A percentile compares a stretch with the other conserved stretches of the same genome.
These are phyloP conservation scores for Ajuga chamaepitys DNA, from an alignment of 257 asterid species.

Conservation along the genomic window DNA sequence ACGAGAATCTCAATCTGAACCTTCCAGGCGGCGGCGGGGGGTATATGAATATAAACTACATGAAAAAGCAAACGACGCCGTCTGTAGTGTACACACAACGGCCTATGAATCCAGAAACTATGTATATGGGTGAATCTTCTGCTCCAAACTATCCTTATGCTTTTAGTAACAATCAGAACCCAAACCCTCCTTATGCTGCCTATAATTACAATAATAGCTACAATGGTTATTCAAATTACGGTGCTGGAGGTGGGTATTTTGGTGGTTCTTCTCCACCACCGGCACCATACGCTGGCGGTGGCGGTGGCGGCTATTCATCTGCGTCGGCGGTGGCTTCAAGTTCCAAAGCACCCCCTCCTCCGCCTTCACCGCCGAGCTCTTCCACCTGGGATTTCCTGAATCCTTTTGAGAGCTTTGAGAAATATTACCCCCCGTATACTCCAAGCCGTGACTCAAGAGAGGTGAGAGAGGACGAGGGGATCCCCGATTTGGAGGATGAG, in stretches of 20 bases:
- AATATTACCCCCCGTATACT: slow-evolving; percentile 49
- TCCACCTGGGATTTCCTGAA: slow-evolving; percentile 90
- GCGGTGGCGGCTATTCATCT: slow-evolving; percentile 28
- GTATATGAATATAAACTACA: slow-evolving; percentile 55
- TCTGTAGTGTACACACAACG: slow-evolving; percentile 64
- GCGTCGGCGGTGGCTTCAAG: slow-evolving; percentile 34
- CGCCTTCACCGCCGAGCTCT: slow-evolving; percentile 78
- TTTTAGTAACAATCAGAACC: slow-evolving; percentile 17
- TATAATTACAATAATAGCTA: slow-evolving; percentile 13
- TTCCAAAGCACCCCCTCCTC: slow-evolving; percentile 67
- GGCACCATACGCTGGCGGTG: slow-evolving; percentile 28
- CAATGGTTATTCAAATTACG: slow-evolving; percentile 27
- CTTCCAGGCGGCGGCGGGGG: slow-evolving; percentile 35
- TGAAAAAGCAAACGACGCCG: slow-evolving; percentile 67
- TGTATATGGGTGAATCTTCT: slow-evolving; percentile 66
- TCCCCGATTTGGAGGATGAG: slow-evolving; percentile 96
- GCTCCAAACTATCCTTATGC: slow-evolving; percentile 34
- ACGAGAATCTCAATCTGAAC: slow-evolving; percentile 30
- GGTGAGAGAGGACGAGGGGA: slow-evolving; percentile 94
- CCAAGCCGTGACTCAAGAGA: slow-evolving; percentile 76
- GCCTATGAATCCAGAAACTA: slow-evolving; percentile 62
- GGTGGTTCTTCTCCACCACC: slow-evolving; percentile 39
- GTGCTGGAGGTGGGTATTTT: slow-evolving; percentile 37
- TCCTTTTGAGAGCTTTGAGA: slow-evolving; percentile 75
- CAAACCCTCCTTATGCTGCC: slow-evolving; percentile 19